Evolutionary conservation across 192 early-diverging fungal species (phyloP).

Genomic region (Lobosporangium transversale): DNA sequence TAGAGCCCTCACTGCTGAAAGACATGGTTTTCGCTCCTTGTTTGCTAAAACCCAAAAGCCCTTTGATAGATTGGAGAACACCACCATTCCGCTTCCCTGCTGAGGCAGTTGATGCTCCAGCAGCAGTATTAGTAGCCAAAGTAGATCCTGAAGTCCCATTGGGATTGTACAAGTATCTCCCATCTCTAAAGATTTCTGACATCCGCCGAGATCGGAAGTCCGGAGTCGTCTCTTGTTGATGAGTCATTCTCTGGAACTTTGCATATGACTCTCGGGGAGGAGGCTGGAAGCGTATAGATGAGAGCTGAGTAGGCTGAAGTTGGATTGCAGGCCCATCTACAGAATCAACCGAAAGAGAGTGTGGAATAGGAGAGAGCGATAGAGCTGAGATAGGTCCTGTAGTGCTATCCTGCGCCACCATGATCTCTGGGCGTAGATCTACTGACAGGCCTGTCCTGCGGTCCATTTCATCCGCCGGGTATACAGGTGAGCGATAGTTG

Average conservation of each 20-base stretch:
- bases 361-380: slow-evolving; percentile 19
- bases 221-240: slow-evolving; percentile 23
- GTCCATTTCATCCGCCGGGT: slow-evolving; percentile 7
- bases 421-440: slow-evolving; percentile 19
- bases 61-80: slow-evolving; percentile 21
- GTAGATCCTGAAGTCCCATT: background rate
- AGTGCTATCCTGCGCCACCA: slow-evolving; percentile 15
- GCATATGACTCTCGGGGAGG: slow-evolving; percentile 36
- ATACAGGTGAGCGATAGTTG: background rate
- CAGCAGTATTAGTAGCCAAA: background rate
- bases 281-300: slow-evolving; percentile 16
- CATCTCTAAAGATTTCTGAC: slow-evolving; percentile 51
- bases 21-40: background rate
- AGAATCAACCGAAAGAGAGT: slow-evolving; percentile 23
- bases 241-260: slow-evolving; percentile 33
- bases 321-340: slow-evolving; percentile 22
- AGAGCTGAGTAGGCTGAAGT: slow-evolving; percentile 39
- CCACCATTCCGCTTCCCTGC: slow-evolving; percentile 8
- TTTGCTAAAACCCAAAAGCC: slow-evolving; percentile 14
- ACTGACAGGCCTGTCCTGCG: background rate
- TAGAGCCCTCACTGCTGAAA: slow-evolving; percentile 23
- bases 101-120: background rate
- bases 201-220: slow-evolving; percentile 31
- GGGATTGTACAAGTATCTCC: slow-evolving; percentile 37
- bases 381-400: slow-evolving; percentile 28